phyloP scores from a whole-genome alignment of 495 filamentous ascomycete genomes.

The Glarea lozoyensis region DNA sequence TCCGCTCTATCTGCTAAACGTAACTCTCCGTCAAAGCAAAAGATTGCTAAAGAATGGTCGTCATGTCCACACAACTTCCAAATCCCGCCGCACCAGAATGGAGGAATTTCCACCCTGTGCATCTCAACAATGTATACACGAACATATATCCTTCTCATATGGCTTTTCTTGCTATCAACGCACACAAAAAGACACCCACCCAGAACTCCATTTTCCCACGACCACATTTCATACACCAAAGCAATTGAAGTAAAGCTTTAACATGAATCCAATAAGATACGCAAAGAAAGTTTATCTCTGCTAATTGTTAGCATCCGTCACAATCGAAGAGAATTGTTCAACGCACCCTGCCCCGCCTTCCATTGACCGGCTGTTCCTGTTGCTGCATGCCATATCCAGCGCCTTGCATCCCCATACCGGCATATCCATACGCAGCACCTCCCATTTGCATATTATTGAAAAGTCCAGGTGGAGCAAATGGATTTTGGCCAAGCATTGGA shows the following conservation, averaged over 20 bases:
- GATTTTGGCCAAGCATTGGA: conserved; percentile 20
- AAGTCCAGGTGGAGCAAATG: conserved; percentile 35
- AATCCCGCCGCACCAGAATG: too few relatives aligned
- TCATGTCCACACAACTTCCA: too few relatives aligned
- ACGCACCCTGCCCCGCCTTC: conserved; percentile 45
- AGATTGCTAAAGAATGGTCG: too few relatives aligned
- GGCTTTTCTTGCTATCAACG: background rate
- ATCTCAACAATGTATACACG: too few relatives aligned
- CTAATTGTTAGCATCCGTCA: background rate
- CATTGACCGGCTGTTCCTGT: conserved; percentile 39
- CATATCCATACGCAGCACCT: conserved; percentile 34
- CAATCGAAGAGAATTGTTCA: conserved; percentile 11
- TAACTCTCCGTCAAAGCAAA: too few relatives aligned
- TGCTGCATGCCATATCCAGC: conserved; percentile 32
- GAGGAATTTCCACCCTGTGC: too few relatives aligned
- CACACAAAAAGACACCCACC: background rate
- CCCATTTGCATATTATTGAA: conserved; percentile 40
- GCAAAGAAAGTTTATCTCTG: conserved; percentile 1
- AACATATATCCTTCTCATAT: conserved; percentile 2
- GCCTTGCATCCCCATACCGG: conserved; percentile 25
- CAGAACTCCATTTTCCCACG: background rate
- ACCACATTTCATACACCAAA: conserved; percentile 3
- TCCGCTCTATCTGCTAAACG: too few relatives aligned
- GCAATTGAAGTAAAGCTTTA: background rate
- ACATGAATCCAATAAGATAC: background rate